These are phyloP conservation scores for Williopsis jadinii DNA, from an alignment of 1,139 yeast genomes.

Conservation along the genomic window DNA sequence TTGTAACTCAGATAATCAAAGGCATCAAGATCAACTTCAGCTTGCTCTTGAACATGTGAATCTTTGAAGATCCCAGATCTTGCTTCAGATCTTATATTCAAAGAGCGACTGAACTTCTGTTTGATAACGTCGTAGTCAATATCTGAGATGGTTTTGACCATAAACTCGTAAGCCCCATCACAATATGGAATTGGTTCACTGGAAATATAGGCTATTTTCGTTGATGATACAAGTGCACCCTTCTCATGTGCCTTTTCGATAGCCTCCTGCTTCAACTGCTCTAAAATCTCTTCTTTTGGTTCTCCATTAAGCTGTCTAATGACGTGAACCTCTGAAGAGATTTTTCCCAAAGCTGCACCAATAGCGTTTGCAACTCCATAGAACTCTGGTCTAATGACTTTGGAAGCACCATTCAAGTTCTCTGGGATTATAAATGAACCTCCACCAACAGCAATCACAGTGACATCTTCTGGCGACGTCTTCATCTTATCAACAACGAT, in stretches of 20 bases:
- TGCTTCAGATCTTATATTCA: neutral
- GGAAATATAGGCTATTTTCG: constrained; percentile 27
- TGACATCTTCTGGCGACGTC: constrained; percentile 33
- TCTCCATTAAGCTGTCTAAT: constrained; percentile 11
- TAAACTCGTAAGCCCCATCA: constrained; percentile 28
- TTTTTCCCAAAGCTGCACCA: constrained; percentile 38
- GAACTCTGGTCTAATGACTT: constrained; percentile 31
- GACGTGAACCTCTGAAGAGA: constrained; percentile 24
- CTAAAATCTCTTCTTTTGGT: constrained; percentile 23
- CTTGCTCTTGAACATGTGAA: neutral
- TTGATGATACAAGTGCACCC: constrained; percentile 28
- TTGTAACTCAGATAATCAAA: constrained; percentile 26
- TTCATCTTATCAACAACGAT: constrained; percentile 33
- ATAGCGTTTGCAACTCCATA: constrained; percentile 38
- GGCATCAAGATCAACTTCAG: constrained; percentile 8
- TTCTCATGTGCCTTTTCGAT: constrained; percentile 16
- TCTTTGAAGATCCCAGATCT: neutral
- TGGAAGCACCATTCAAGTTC: constrained; percentile 31
- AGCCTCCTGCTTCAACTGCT: constrained; percentile 23
- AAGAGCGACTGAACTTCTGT: neutral
- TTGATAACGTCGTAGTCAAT: constrained; percentile 28
- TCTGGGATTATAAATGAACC: constrained; percentile 35
- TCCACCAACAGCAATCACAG: constrained; percentile 37
- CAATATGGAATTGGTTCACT: constrained; percentile 36
- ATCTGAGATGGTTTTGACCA: constrained; percentile 34